Base-by-base conservation (phyloP, 176 grass and related monocot genomes). In the Canna indica region DNA sequence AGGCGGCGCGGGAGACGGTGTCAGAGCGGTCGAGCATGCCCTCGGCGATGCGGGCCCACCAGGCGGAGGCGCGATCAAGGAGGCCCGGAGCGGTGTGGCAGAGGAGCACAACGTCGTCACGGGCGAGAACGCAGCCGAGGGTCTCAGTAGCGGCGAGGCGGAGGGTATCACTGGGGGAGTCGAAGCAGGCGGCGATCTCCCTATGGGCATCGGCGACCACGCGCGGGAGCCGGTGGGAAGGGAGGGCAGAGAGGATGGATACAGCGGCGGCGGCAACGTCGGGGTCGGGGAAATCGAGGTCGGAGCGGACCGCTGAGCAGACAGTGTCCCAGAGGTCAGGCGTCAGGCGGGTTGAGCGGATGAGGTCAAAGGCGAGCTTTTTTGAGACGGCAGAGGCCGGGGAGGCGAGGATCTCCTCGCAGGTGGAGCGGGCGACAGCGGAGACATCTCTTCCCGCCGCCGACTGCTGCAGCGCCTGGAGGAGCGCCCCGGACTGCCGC, bases 221-320 rank as follows among this genome's bases (percentile, higher is more conserved):
- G 22, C 86, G 64, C 0, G 86, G 89, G 38, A 99, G 84, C 7
- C 86, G 75, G 90, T 99, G 86, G 13, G 89, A 90, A 15, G 94
- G 89, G 7, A 99, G 80, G 0, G 89, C 88, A 3, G 94, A 88
- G 47, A 99, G 84, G 15, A 91, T 83, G 60, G 94, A 91, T 46
- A 99, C 80, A 53, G 94, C 85, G 20, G 89, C 79, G 30, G 89
- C 89, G 36, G 89, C 89, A 32, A 99, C 94, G 32, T 93, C 94
- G 6, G 94, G 94, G 67, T 99, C 94, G 5, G 86, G 89, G 56
- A 99, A 99, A 59, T 84, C 83, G 73, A 99, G 94, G 53, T 99
- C 94, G 25, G 86, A 76, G 57, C 84, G 77, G 72, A 99, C 86
- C 64, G 77, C 58, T 20, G 83, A 77, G 50, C 88, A 82, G 41